These are phyloP conservation scores for Blastocladiella britannica DNA, from an alignment of 192 early-diverging fungal genomes.

Conservation along the genomic window DNA sequence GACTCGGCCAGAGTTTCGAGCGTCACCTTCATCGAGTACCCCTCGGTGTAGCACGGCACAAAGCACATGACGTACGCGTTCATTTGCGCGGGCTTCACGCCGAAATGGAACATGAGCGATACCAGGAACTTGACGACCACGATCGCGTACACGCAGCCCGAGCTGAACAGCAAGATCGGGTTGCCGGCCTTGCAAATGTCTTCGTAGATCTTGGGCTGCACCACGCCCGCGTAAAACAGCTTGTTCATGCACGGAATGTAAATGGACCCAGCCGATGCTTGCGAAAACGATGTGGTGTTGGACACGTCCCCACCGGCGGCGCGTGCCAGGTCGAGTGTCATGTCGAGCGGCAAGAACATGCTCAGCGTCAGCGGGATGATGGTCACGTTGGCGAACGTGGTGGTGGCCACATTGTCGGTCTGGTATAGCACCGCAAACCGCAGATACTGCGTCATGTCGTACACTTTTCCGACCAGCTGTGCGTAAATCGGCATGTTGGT, in stretches of 20 bases:
- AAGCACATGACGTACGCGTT: slow-evolving; percentile 1
- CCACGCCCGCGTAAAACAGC: not conserved
- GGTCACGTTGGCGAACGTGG: slow-evolving; percentile 11
- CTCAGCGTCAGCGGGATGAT: slow-evolving; percentile 14
- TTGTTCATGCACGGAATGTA: slow-evolving; percentile 8
- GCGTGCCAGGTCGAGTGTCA: slow-evolving; percentile 13
- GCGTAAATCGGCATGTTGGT: not conserved
- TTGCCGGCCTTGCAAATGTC: not conserved
- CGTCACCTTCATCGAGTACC: slow-evolving; percentile 3
- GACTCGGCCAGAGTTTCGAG: slow-evolving; percentile 5
- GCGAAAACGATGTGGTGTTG: slow-evolving; percentile 1
- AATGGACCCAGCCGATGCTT: slow-evolving; percentile 7
- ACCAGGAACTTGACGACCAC: not conserved
- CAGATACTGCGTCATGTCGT: not conserved
- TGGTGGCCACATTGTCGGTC: not conserved
- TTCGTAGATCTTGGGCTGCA: slow-evolving; percentile 2
- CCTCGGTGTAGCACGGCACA: slow-evolving; percentile 8
- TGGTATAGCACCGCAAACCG: not conserved
- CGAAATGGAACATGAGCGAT: not conserved
- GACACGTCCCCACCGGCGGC: slow-evolving; percentile 24
- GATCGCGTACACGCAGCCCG: not conserved
- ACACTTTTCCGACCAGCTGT: not conserved
- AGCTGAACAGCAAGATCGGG: not conserved
- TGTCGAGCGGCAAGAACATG: not conserved
- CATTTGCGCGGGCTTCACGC: slow-evolving; percentile 1